A percentile compares a stretch with the other conserved stretches of the same genome.
Conservation (phyloP, 805 yeast genomes). For the Myxozyma nipponensis region DNA sequence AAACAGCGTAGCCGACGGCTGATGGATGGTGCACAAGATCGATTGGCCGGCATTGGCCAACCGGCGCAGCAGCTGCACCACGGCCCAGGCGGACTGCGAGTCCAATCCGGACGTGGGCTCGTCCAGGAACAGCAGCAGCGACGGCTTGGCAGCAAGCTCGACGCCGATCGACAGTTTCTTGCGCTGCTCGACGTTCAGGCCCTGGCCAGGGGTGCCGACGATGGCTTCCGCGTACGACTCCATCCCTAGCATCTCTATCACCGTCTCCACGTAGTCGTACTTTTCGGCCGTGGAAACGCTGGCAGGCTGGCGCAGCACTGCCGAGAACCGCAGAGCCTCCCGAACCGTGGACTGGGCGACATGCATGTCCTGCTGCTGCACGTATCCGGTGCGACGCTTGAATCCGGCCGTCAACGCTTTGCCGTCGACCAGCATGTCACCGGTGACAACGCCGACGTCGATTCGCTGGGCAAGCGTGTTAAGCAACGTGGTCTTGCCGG, state of each 20-base stretch:
- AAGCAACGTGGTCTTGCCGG: conserved; percentile 69
- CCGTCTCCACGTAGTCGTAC: conserved; percentile 61
- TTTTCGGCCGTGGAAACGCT: conserved; percentile 55
- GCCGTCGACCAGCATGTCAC: conserved; percentile 71
- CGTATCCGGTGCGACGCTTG: conserved; percentile 74
- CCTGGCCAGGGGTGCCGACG: conserved; percentile 72
- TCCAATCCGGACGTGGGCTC: conserved; percentile 74
- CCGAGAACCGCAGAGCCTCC: conserved; percentile 68
- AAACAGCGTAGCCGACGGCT: conserved; percentile 66
- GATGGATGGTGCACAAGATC: conserved; percentile 69
- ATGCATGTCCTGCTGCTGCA: conserved; percentile 76
- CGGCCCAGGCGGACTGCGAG: conserved; percentile 60
- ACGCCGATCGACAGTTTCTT: conserved; percentile 67
- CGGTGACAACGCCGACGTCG: conserved; percentile 66
- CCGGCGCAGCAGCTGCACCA: conserved; percentile 60
- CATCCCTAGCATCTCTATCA: conserved; percentile 65
- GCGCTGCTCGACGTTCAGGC: conserved; percentile 63
- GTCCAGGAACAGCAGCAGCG: conserved; percentile 54
- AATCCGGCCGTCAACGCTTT: conserved; percentile 58
- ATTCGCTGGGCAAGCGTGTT: conserved; percentile 70
- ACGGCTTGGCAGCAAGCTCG: conserved; percentile 66
- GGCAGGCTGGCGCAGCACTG: conserved; percentile 64
- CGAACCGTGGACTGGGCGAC: conserved; percentile 66
- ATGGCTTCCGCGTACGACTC: conserved; percentile 67
- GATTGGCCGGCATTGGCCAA: conserved; percentile 70